A percentile compares a stretch with the other conserved stretches of the same genome.
These are phyloP conservation scores for Ceratocystis lukuohia DNA, from an alignment of 2,329 filamentous ascomycete species.

Conservation along the genomic window DNA sequence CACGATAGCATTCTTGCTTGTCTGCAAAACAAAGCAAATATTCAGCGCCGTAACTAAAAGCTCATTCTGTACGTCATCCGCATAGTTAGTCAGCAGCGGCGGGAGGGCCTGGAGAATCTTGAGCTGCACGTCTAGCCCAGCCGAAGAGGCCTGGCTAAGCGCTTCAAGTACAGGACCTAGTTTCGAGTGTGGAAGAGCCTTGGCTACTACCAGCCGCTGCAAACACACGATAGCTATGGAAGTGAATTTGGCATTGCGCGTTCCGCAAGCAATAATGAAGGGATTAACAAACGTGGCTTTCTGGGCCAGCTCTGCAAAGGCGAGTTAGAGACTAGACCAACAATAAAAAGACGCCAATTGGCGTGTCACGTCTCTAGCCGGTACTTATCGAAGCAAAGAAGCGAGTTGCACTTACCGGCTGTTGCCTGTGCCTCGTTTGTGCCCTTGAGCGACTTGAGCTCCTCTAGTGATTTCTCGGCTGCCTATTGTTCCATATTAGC, in stretches of 20 bases:
- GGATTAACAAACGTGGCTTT: slow-evolving; percentile 77
- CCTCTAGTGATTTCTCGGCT: slow-evolving; percentile 83
- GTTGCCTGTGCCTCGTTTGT: slow-evolving; percentile 65
- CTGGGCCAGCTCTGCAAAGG: slow-evolving; percentile 59
- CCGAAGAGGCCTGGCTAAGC: slow-evolving; percentile 69
- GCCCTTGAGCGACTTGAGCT: slow-evolving; percentile 62
- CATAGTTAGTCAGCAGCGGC: slow-evolving; percentile 80
- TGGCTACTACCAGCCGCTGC: slow-evolving; percentile 72
- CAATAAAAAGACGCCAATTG: not conserved
- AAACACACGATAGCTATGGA: slow-evolving; percentile 77
- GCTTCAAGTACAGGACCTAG: slow-evolving; percentile 80
- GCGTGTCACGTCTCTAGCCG: not conserved
- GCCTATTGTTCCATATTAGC: slow-evolving; percentile 40
- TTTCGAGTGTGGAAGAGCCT: slow-evolving; percentile 63
- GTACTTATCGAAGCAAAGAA: not conserved
- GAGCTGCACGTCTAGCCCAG: slow-evolving; percentile 77
- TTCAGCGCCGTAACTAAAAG: slow-evolving; percentile 71
- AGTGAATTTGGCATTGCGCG: slow-evolving; percentile 81
- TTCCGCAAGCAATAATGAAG: slow-evolving; percentile 84
- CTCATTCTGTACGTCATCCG: slow-evolving; percentile 64
- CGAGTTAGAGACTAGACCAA: not conserved
- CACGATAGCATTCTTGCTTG: slow-evolving; percentile 82
- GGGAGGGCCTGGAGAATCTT: slow-evolving; percentile 91
- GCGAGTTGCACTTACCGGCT: slow-evolving; percentile 39
- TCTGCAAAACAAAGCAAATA: slow-evolving; percentile 82